These are phyloP conservation scores for Paraleonurus japonicus DNA, from an alignment of 257 asterid genomes.

Conservation along the genomic window DNA sequence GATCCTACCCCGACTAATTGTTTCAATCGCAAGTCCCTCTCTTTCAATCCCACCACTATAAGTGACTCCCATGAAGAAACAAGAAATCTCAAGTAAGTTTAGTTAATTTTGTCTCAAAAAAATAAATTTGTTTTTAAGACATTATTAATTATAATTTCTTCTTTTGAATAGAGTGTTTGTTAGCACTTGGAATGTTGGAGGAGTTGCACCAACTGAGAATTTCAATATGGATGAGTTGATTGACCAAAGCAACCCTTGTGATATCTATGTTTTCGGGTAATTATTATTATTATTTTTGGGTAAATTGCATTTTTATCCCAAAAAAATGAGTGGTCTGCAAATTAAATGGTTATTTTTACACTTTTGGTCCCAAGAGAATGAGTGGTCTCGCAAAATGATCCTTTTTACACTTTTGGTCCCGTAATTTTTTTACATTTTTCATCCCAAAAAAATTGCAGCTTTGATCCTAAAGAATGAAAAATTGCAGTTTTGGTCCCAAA, in stretches of 20 bases:
- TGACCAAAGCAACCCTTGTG: slow-evolving; percentile 21
- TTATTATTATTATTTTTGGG: no score
- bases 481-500: no score
- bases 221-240: slow-evolving; percentile 16
- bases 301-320: no score
- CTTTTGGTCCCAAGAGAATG: no score
- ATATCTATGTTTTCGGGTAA: slow-evolving; percentile 29
- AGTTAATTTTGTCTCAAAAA: no score
- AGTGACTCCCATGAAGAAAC: slow-evolving; percentile 16
- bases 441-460: no score
- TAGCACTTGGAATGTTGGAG: slow-evolving; percentile 34
- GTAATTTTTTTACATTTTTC: no score
- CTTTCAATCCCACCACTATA: slow-evolving; percentile 21
- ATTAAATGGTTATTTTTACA: no score
- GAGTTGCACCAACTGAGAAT: slow-evolving; percentile 16
- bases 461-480: no score
- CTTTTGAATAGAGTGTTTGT: slow-evolving; percentile 18
- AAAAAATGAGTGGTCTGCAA: no score
- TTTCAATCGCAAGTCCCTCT: slow-evolving; percentile 27
- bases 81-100: slow-evolving; percentile 38
- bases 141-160: not conserved
- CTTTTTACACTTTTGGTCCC: no score
- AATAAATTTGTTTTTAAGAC: not conserved
- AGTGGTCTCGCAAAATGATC: no score
- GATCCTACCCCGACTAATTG: slow-evolving; percentile 26